Evolutionary conservation across 352 stramenopile genomes (phyloP).

Genomic region (Globisporangium iwayamae): DNA sequence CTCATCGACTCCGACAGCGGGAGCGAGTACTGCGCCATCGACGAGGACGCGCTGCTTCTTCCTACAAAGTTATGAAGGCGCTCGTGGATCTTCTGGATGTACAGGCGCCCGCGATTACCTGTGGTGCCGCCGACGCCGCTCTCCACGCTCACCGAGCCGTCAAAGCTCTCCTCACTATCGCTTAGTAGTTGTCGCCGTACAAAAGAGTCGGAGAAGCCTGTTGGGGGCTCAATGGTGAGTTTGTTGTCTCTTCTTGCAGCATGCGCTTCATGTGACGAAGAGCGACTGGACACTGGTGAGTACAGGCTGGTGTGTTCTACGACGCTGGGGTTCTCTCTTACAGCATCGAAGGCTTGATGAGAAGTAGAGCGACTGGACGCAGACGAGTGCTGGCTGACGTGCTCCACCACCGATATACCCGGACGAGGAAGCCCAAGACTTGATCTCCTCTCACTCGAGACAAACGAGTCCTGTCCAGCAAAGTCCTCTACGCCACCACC

Average conservation of each 20-base stretch:
- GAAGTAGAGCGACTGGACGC: not conserved
- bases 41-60: slow-evolving; percentile 17
- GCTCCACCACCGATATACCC: not conserved
- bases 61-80: slow-evolving; percentile 10
- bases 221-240: not conserved
- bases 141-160: slow-evolving; percentile 7
- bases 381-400: not conserved
- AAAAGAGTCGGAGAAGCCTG: not conserved
- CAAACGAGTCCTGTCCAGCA: not conserved
- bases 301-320: not conserved
- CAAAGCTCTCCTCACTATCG: slow-evolving; percentile 10
- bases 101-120: slow-evolving; percentile 7
- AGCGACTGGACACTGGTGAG: not conserved
- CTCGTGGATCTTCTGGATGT: slow-evolving; percentile 25
- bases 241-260: not conserved
- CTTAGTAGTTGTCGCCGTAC: not conserved
- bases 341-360: no score
- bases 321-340: no score
- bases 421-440: not conserved
- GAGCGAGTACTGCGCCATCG: slow-evolving; percentile 48
- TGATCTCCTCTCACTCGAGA: not conserved
- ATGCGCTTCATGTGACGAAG: not conserved
- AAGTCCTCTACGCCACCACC: not conserved
- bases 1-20: slow-evolving; percentile 57
- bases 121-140: not conserved